Conservation (phyloP, 441 rosid species). For the Breynia disticha region DNA sequence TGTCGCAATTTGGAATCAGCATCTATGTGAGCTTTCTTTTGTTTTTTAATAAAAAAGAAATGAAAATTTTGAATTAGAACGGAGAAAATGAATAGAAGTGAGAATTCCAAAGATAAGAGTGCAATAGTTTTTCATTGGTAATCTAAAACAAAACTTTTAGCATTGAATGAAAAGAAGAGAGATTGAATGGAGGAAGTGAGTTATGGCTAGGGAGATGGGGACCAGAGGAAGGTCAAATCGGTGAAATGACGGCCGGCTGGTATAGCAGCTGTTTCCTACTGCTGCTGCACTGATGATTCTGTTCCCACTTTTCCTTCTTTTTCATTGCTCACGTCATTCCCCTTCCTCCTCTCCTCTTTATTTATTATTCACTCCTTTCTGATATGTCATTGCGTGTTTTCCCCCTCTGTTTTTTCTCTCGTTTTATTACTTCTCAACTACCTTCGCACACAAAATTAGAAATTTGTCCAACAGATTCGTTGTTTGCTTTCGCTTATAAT, state of each 20-base stretch:
- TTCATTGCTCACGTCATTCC: constrained; percentile 16
- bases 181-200: neutral
- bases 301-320: neutral
- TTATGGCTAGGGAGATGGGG: neutral
- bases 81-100: no score
- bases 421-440: no score
- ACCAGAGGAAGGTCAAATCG: neutral
- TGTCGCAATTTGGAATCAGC: no score
- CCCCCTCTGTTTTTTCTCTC: neutral
- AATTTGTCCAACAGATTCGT: no score
- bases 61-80: no score
- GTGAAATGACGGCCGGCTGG: constrained; percentile 25
- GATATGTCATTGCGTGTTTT: neutral
- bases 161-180: neutral
- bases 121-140: no score
- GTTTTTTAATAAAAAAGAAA: no score
- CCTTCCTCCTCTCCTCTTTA: neutral
- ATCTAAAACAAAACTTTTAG: no score
- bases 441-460: no score
- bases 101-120: no score
- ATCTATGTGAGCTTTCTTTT: no score
- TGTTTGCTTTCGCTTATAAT: no score
- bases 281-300: neutral
- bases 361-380: neutral
- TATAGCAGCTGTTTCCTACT: neutral